Base-by-base conservation (phyloP, 768 basidiomycete species). In the Tulasnella sp. region DNA sequence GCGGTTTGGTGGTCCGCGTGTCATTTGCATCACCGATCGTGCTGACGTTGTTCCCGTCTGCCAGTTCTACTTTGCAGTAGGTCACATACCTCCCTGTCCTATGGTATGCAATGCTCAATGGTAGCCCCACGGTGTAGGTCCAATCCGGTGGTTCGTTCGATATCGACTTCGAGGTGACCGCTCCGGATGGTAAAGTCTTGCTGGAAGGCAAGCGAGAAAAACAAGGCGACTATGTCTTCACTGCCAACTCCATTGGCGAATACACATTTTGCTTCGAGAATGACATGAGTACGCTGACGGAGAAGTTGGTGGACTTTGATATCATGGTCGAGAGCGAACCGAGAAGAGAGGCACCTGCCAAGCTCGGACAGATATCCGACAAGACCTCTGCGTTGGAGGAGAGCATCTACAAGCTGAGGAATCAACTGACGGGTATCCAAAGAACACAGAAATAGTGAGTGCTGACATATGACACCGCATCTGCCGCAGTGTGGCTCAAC, bases 261-360 rank as follows among this genome's bases (percentile, higher is more conserved):
- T 91, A 90, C 67, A 69, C 93, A 4, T 98, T 99, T 74, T 98
- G 94, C 73, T 96, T 98, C 68, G 87, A 91, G 67, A 99, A 99
- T 69, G 93, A 97, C 73, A 94, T 94, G 77, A 87, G 85, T 23
- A 88, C 89, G 3, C 76, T 96, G 62, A 86, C 88, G 11, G 89
- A 91, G 72, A 98, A 98, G 70, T 78, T 98, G 45, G 78, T 99
- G 65, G 88, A 91, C 71, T 86, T 91, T 67, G 86, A 89, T 69
- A 98, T 99, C 70, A 93, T 97, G 91, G 90, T 91, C 45, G 96
- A 99, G 76, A 91, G 86, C 60, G 94, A 98, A 67, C 96, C 96
- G 1, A 75, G 96, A 49, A 75, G 90, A 49, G 84, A 91, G 65
- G 77, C 91, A 2, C 87, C 92, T 2, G 88, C 85, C 7, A 93